Evolutionary conservation across 2,329 filamentous ascomycete genomes (phyloP).

Genomic region (Ceratocystis ficicola): DNA sequence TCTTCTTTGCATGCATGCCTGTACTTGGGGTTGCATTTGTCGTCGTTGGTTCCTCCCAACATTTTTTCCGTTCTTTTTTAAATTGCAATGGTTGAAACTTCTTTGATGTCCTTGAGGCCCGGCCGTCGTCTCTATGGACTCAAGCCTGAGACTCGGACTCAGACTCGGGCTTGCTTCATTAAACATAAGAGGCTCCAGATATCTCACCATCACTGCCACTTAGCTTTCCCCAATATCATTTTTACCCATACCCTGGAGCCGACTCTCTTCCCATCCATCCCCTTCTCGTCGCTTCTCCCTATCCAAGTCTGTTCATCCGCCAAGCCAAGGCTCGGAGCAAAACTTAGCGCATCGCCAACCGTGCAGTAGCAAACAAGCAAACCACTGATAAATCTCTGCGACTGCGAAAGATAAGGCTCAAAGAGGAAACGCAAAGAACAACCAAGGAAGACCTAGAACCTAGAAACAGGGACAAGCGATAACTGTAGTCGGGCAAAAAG

Average conservation of each 20-base stretch:
- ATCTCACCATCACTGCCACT: neutral
- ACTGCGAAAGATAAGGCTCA: neutral
- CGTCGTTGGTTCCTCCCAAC: neutral
- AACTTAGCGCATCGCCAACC: slow-evolving; percentile 1
- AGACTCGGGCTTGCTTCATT: neutral
- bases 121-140: neutral
- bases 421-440: neutral
- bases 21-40: neutral
- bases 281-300: neutral
- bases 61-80: neutral
- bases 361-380: slow-evolving; percentile 2
- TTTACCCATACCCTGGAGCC: neutral
- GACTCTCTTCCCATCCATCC: neutral
- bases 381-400: neutral
- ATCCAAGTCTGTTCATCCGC: neutral
- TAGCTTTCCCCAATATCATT: neutral
- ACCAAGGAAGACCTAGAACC: neutral
- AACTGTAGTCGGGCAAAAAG: neutral
- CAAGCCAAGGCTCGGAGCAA: slow-evolving; percentile 2
- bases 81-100: neutral
- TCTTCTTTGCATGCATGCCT: neutral
- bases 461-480: neutral
- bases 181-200: neutral
- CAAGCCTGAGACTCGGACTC: neutral
- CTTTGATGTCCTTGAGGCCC: too few species aligned